Conservation (phyloP, 345 rosid species). For the Diplotaxis tenuifolia region DNA sequence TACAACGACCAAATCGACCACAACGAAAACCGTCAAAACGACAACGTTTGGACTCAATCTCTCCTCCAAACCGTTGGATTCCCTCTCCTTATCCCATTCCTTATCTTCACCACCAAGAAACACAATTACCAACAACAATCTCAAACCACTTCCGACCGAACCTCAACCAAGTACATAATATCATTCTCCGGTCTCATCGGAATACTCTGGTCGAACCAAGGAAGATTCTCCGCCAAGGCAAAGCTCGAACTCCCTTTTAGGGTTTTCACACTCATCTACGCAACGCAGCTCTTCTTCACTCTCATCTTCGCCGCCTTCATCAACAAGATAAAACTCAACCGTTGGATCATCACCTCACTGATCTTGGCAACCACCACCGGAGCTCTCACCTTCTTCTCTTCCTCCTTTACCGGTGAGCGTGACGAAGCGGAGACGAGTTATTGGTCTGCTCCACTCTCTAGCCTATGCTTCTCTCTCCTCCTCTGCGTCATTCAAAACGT, state of each 20-base stretch:
- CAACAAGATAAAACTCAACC: constrained; percentile 30
- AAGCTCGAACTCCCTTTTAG: constrained; percentile 29
- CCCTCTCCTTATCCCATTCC: constrained; percentile 37
- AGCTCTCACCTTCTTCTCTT: constrained; percentile 32
- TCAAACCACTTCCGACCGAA: constrained; percentile 7
- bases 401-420: constrained; percentile 36
- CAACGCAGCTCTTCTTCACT: constrained; percentile 35
- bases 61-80: constrained; percentile 38
- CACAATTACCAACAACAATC: not conserved
- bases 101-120: constrained; percentile 24
- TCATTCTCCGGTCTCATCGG: constrained; percentile 9
- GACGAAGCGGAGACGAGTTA: constrained; percentile 28
- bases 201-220: constrained; percentile 24
- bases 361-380: constrained; percentile 38
- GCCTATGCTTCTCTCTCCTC: constrained; percentile 28
- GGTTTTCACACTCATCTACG: constrained; percentile 32
- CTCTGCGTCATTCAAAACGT: constrained; percentile 36
- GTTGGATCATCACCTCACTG: constrained; percentile 30
- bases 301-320: constrained; percentile 15
- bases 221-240: constrained; percentile 29
- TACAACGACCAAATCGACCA: constrained; percentile 23
- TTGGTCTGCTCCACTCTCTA: constrained; percentile 33
- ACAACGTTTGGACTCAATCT: constrained; percentile 37
- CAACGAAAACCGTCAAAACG: constrained; percentile 23
- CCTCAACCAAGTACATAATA: not conserved